Evolutionary conservation across 805 yeast genomes (phyloP), one percentile per base, ranked within the genome.

Genomic region (Saccharomycopsis schoenii): DNA sequence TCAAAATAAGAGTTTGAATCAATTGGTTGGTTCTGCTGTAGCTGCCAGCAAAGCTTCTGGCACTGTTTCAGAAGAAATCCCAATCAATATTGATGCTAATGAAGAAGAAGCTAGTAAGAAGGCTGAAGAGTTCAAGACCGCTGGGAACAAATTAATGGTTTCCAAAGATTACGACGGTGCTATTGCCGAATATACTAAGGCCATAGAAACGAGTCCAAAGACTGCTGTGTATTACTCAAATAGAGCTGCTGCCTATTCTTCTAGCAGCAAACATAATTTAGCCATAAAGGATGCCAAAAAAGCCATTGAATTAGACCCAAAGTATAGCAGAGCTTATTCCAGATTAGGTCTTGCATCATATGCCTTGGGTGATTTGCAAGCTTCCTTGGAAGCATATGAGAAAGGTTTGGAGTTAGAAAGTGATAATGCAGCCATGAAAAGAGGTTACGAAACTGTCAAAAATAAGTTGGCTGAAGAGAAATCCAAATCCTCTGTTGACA

Each of bases 241-340:
- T 76, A 84, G 99, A 70, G 98, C 99, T 14, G 99, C 99, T 52
- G 98, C 98, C 2, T 84, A 88, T 74, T 88, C 96, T 11, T 89
- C 97, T 5, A 69, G 81, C 37, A 80, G 83, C 65, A 77, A 90
- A 63, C 92, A 88, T 70, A 86, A 83, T 15, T 76, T 80, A 64
- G 98, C 99, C 2, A 81, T 88, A 50, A 77, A 77, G 55, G 99
- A 94, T 72, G 97, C 98, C 36, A 80, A 87, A 68, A 77, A 77
- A 60, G 97, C 99, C 51, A 84, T 90, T 61, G 80, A 82, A 63
- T 76, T 85, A 58, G 91, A 93, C 70, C 87, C 97, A 59, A 68
- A 76, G 6, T 94, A 89, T 68, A 84, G 97, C 39, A 92, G 93
- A 77, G 97, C 96, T 11, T 94, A 91, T 80, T 89, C 97, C 5